A percentile compares a stretch with the other conserved stretches of the same genome.
Evolutionary conservation across 257 asterid genomes (phyloP).

Genomic region (Echium plantagineum): DNA sequence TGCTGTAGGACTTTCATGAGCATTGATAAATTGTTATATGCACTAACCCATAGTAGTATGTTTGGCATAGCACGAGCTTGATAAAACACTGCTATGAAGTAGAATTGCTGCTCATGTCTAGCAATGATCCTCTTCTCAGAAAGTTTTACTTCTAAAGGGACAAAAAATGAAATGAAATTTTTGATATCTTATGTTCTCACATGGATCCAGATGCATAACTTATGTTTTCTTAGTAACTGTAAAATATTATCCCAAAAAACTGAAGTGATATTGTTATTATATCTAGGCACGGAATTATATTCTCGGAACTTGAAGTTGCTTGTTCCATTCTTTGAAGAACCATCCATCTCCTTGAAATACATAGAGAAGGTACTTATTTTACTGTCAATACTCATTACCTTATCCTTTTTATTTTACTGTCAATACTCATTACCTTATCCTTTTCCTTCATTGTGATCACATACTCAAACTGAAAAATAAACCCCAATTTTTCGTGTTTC

Average conservation of each 20-base stretch:
- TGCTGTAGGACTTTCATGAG: too few relatives aligned
- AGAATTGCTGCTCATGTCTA: too few relatives aligned
- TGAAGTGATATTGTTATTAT: conserved; percentile 1
- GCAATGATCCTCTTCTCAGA: too few relatives aligned
- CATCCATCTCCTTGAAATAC: conserved; percentile 50
- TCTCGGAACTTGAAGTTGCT: conserved; percentile 73
- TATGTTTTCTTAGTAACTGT: not conserved
- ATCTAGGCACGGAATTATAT: conserved; percentile 65
- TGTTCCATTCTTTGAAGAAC: conserved; percentile 61
- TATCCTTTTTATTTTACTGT: conserved; percentile 3
- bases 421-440: conserved; percentile 5
- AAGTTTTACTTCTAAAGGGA: too few relatives aligned
- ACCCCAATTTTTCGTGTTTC: not conserved
- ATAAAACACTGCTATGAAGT: too few relatives aligned
- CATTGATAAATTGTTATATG: too few relatives aligned
- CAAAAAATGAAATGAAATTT: too few relatives aligned
- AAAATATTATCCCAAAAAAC: not conserved
- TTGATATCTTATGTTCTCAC: not conserved
- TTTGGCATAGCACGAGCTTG: too few relatives aligned
- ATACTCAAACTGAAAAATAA: not conserved
- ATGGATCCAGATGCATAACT: not conserved
- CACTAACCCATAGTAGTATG: too few relatives aligned
- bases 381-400: too few relatives aligned
- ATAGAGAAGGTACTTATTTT: conserved; percentile 45
- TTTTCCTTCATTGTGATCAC: not conserved